These are phyloP conservation scores for Talaromyces proteolyticus DNA, from an alignment of 495 filamentous ascomycete genomes.

Conservation along the genomic window DNA sequence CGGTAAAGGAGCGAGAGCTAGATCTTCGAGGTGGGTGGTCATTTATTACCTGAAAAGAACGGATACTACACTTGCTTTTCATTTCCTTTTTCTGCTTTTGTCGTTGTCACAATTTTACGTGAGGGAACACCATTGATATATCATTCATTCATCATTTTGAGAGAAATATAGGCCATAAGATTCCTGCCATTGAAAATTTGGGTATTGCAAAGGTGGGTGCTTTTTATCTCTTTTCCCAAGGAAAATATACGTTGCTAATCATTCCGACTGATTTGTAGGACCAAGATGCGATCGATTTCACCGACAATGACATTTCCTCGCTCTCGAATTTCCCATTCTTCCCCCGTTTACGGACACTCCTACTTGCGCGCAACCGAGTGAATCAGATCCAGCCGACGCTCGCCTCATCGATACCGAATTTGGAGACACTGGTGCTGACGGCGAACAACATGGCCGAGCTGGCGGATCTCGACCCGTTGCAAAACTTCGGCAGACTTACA, in stretches of 20 bases:
- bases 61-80: constrained; percentile 89
- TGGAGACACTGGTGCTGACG: constrained; percentile 73
- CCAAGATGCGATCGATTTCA: constrained; percentile 95
- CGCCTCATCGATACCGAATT: constrained; percentile 66
- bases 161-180: constrained; percentile 83
- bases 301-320: constrained; percentile 90
- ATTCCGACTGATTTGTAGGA: constrained; percentile 33
- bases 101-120: constrained; percentile 18
- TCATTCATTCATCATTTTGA: constrained; percentile 38
- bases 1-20: constrained; percentile 94
- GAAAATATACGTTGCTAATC: no score
- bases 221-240: background rate
- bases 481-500: constrained; percentile 60
- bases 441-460: constrained; percentile 71
- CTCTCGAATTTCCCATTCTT: constrained; percentile 93
- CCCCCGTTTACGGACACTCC: constrained; percentile 76
- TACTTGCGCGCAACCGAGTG: constrained; percentile 86
- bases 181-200: constrained; percentile 95
- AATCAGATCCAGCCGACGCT: constrained; percentile 70
- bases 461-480: constrained; percentile 81
- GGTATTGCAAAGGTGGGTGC: constrained; percentile 82
- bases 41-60: constrained; percentile 71
- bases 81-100: constrained; percentile 22
- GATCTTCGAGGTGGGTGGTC: constrained; percentile 95
- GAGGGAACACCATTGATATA: constrained; percentile 78